A percentile compares a stretch with the other conserved stretches of the same genome.
Evolutionary conservation across 2,329 filamentous ascomycete genomes (phyloP).

Genomic region (Escovopsis sp.): DNA sequence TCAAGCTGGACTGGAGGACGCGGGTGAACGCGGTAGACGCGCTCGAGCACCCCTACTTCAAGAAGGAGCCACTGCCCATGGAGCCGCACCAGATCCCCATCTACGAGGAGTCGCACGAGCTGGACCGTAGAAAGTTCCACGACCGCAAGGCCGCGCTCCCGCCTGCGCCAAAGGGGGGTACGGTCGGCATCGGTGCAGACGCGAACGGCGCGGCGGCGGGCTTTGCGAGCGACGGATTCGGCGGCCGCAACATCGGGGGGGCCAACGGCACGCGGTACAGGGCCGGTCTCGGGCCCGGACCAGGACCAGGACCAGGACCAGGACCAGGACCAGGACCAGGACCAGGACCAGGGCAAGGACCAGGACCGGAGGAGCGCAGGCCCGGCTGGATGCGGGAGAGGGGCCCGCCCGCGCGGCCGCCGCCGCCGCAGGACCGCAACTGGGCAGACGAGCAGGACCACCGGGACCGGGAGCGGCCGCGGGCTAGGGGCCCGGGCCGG

Average conservation of each 20-base stretch:
- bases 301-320: not conserved
- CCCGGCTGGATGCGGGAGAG: constrained; percentile 43
- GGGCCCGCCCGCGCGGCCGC: constrained; percentile 33
- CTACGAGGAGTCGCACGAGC: constrained; percentile 90
- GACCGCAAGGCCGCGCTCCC: constrained; percentile 72
- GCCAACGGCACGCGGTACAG: constrained; percentile 32
- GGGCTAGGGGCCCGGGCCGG: constrained; percentile 17
- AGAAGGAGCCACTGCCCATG: constrained; percentile 60
- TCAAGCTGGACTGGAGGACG: constrained; percentile 78
- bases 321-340: too few relatives aligned
- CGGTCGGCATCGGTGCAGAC: constrained; percentile 60
- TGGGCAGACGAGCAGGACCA: constrained; percentile 22
- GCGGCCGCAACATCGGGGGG: constrained; percentile 26
- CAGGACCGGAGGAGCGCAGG: constrained; percentile 30
- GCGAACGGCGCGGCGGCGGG: constrained; percentile 31
- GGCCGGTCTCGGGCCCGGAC: constrained; percentile 17
- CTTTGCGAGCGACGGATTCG: constrained; percentile 38
- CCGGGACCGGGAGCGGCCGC: constrained; percentile 25
- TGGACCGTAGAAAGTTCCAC: constrained; percentile 85
- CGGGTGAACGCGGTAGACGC: constrained; percentile 91
- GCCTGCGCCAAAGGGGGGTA: constrained; percentile 81
- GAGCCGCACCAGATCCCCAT: constrained; percentile 73
- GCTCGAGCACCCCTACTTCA: constrained; percentile 84
- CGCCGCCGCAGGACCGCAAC: constrained; percentile 18
- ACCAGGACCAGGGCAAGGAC: constrained; percentile 4